A percentile compares a stretch with the other conserved stretches of the same genome.
Evolutionary conservation across 352 stramenopile species (phyloP).

Genomic region (Phytophthora europaea): DNA sequence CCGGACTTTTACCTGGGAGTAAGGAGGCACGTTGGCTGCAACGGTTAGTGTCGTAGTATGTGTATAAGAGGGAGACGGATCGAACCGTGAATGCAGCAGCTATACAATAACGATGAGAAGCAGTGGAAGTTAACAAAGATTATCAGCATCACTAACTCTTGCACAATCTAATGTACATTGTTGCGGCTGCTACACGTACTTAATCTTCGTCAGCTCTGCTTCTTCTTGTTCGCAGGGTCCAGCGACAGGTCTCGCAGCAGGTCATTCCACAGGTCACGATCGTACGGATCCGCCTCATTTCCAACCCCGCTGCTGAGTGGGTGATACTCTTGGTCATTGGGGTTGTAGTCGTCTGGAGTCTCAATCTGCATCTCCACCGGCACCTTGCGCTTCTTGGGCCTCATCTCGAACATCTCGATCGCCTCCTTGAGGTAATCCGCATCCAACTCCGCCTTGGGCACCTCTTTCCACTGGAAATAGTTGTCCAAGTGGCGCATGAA

Average conservation of each 20-base stretch:
- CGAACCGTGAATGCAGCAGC: neutral
- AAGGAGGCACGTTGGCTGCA: neutral
- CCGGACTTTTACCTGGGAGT: constrained; percentile 66
- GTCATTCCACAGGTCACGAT: constrained; percentile 78
- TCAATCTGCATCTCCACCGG: constrained; percentile 77
- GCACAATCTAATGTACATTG: constrained; percentile 12
- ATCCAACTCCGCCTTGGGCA: constrained; percentile 69
- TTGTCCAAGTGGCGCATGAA: constrained; percentile 70
- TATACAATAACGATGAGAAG: neutral
- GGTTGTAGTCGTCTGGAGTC: constrained; percentile 34
- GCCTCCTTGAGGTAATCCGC: constrained; percentile 74
- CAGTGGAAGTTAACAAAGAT: neutral
- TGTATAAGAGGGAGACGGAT: neutral
- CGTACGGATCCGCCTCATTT: constrained; percentile 59
- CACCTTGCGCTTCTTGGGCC: constrained; percentile 80
- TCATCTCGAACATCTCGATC: constrained; percentile 86
- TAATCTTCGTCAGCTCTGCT: constrained; percentile 9
- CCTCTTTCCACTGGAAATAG: constrained; percentile 85
- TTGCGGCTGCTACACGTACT: neutral
- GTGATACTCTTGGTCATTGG: constrained; percentile 50
- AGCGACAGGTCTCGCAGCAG: constrained; percentile 52
- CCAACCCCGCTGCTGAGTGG: constrained; percentile 42
- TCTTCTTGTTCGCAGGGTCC: constrained; percentile 32
- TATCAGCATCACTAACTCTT: constrained; percentile 18
- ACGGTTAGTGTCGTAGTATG: neutral